Evolutionary conservation across 208 protist genomes (phyloP).

Genomic region (Phytomonas sp.): DNA sequence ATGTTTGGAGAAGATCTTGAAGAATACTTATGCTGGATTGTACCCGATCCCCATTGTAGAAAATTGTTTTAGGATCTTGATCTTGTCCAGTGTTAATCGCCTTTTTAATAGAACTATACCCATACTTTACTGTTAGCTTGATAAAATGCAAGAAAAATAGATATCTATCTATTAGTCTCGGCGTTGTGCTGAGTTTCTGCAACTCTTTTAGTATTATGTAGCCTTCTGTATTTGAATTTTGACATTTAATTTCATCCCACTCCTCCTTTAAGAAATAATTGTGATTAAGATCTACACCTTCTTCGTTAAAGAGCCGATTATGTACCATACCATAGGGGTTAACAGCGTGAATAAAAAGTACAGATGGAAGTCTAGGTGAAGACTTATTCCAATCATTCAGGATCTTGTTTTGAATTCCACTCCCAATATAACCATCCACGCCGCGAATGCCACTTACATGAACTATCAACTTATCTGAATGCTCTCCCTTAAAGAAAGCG

Average conservation of each 20-base stretch:
- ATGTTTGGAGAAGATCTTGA: conserved; percentile 32
- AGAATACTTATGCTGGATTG: conserved; percentile 53
- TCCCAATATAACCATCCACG: conserved; percentile 81
- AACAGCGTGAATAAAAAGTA: conserved; percentile 81
- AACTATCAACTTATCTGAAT: conserved; percentile 49
- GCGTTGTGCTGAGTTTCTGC: conserved; percentile 23
- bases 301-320: conserved; percentile 72
- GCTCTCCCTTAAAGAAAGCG: conserved; percentile 53
- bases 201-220: conserved; percentile 38
- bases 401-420: conserved; percentile 70
- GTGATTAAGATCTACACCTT: conserved; percentile 78
- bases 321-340: conserved; percentile 85
- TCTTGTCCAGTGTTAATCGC: conserved; percentile 62
- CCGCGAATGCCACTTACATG: conserved; percentile 71
- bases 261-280: conserved; percentile 63
- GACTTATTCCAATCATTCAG: conserved; percentile 54
- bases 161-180: conserved; percentile 67
- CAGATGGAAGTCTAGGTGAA: conserved; percentile 36
- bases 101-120: conserved; percentile 33
- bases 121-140: conserved; percentile 24
- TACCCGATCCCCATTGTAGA: conserved; percentile 59
- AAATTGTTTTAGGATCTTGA: conserved; percentile 58
- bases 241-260: conserved; percentile 30
- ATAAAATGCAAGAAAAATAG: conserved; percentile 30
- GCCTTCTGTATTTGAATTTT: conserved; percentile 31